Evolutionary conservation across 2,329 filamentous ascomycete species (phyloP), one percentile per base, ranked within the genome.

Genomic region (Hypoxylon sp.): DNA sequence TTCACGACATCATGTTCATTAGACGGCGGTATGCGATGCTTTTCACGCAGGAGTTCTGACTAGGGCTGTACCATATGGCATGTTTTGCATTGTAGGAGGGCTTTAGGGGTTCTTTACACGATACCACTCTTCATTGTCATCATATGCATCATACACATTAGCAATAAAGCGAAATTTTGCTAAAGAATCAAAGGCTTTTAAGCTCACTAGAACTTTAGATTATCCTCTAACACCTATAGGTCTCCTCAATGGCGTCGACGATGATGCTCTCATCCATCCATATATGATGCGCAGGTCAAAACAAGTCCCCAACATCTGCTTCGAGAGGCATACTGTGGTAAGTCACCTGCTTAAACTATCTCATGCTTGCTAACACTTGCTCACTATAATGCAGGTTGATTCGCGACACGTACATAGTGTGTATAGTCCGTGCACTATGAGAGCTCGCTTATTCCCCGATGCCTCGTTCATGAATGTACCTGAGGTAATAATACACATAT

Each of bases 51-150:
- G 46, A 27, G 30, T 45, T 64, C 9, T 19, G 32, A 45, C 16
- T 21, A 19, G 19, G 21, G 16, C 21, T 64, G 55, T 61, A 65
- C 16, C 51, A 63, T 59, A 64, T 19, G 8, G 8, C 7, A 32
- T 21, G 14, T 45, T 50, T 65, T 65, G 62, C 62, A 65, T 61
- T 37, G 47, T 27, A 6, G 39, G 32, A 43, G 45, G 7, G 34
- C 41, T 32, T 32, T 21, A 41, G 2, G 25, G 50, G 48, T 32
- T 32, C 7, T 46, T 58, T 48, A 14, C 50, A 30, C 47, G 45
- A 59, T 55, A 60, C 61, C 50, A 54, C 55, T 59, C 50, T 48
- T 14, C 30, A 34, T 45, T n/a, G 14, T 53, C 14, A 19, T 21
- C 12, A 57, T 63, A 25, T 30, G 34, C 30, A 32, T 39, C 29